Percentiles rank a stretch among this genome's conserved stretches.
Evolutionary conservation across 805 yeast species (phyloP).

Genomic region (Yarrowia divulgata): DNA sequence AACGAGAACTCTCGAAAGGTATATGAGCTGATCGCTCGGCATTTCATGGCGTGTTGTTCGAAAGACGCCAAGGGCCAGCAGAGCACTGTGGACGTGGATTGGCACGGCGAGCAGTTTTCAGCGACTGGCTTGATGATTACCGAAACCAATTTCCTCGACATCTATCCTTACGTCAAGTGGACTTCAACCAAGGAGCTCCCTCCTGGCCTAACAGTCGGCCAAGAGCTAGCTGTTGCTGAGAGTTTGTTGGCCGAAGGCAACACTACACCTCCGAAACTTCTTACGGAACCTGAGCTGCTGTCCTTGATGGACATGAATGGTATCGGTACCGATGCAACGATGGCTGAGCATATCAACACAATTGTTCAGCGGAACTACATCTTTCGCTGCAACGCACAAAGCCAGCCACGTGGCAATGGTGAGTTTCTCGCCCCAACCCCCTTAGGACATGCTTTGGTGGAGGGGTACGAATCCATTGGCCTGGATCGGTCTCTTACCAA

Average conservation of each 20-base stretch:
- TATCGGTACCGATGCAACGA: conserved; percentile 98
- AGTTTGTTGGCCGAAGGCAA: conserved; percentile 73
- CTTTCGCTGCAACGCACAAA: conserved; percentile 50
- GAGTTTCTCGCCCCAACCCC: conserved; percentile 71
- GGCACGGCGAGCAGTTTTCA: conserved; percentile 79
- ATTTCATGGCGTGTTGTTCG: conserved; percentile 91
- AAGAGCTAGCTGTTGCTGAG: conserved; percentile 60
- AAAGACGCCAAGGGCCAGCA: conserved; percentile 83
- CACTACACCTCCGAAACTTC: conserved; percentile 79
- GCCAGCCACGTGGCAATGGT: not conserved
- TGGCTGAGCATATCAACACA: conserved; percentile 95
- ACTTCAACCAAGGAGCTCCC: conserved; percentile 69
- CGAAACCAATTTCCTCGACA: conserved; percentile 78
- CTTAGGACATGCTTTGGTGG: conserved; percentile 85
- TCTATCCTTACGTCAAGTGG: conserved; percentile 85
- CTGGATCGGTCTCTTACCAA: conserved; percentile 81
- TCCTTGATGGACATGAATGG: conserved; percentile 96
- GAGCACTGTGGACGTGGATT: conserved; percentile 67
- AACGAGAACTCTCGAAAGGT: conserved; percentile 66
- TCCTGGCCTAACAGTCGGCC: conserved; percentile 59
- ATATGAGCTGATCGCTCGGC: conserved; percentile 83
- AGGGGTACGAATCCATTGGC: conserved; percentile 83
- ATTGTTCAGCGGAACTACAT: conserved; percentile 73
- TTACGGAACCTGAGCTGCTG: conserved; percentile 93
- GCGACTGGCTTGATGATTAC: conserved; percentile 78